Evolutionary conservation across 805 yeast species (phyloP), one percentile per base, ranked within the genome.

Genomic region (Debaryomyces prosopidis): DNA sequence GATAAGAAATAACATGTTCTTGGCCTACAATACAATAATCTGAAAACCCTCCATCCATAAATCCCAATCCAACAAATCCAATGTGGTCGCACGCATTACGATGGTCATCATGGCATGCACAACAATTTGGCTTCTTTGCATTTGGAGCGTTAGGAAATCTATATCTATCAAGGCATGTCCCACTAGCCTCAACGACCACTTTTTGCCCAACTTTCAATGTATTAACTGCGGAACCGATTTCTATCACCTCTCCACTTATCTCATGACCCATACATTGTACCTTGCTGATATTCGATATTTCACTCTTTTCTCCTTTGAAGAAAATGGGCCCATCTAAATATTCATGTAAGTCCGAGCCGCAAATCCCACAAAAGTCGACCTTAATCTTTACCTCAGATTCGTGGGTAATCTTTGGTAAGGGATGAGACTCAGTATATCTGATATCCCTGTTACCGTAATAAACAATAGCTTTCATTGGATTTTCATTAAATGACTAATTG

Each of bases 101-200:
- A 32, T 65, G 53, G 1, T 84, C 85, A 19, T 60, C 64, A 40
- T 59, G 46, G 57, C 87, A 83, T 32, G 78, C 77, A 6, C 62
- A 64, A 59, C 87, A 83, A 19, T 44, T 44, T 10, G 34, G 34
- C 20, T 55, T 52, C 20, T 59, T 49, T 4, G 43, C 49, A 34
- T 62, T 52, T 5, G 67, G 61, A 0, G 71, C 44, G 10, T 66
- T 56, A 9, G 66, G 66, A 62, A 69, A 75, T 37, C 79, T 60
- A 36, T 58, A 50, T 34, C 71, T 63, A 55, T 80, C 84, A 26
- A 58, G 58, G 60, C 87, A 84, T 33, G 80, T 80, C 27, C 81
- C 80, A 1, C 82, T 73, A 5, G 86, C 83, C 53, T 83, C 87
- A 18, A 82, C 76, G 16, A 78, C 83, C 27, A 84, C 88, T 37